A percentile compares a stretch with the other conserved stretches of the same genome.
Conservation (phyloP, 805 yeast species). For the Saturnispora gosingensis region DNA sequence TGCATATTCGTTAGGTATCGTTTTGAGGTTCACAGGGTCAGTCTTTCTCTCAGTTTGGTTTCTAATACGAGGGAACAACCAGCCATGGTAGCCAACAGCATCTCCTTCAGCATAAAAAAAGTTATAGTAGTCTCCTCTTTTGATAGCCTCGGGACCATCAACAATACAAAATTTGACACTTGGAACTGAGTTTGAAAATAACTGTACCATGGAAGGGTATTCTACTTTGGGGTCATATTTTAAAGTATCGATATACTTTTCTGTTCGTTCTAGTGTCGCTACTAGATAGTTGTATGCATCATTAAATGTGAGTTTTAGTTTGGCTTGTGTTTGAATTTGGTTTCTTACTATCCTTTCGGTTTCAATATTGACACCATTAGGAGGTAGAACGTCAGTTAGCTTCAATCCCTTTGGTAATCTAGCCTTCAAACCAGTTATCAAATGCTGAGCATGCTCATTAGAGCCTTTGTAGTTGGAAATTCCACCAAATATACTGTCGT, state of each 20-base stretch:
- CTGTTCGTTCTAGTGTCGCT: conserved; percentile 52
- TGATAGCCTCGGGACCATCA: conserved; percentile 48
- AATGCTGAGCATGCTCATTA: neutral
- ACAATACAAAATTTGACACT: conserved; percentile 78
- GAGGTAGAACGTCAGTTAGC: conserved; percentile 3
- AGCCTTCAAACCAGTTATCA: neutral
- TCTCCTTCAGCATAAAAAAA: conserved; percentile 87
- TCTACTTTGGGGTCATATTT: conserved; percentile 37
- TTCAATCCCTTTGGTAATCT: neutral
- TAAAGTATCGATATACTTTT: conserved; percentile 46
- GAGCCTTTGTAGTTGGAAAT: conserved; percentile 4
- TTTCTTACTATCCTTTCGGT: conserved; percentile 8
- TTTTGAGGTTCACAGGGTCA: neutral
- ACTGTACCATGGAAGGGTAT: conserved; percentile 79
- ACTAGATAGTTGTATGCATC: conserved; percentile 58
- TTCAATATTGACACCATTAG: conserved; percentile 1
- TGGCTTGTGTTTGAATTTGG: conserved; percentile 10
- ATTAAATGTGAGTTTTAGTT: conserved; percentile 33
- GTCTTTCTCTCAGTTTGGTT: neutral
- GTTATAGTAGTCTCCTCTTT: conserved; percentile 62
- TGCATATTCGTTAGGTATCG: neutral
- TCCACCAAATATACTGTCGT: neutral
- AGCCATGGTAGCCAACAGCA: conserved; percentile 79
- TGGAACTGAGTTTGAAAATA: conserved; percentile 76
- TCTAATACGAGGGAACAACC: conserved; percentile 62